Evolutionary conservation across 2,329 filamentous ascomycete species (phyloP).

Genomic region (Cyphellophora attinorum): DNA sequence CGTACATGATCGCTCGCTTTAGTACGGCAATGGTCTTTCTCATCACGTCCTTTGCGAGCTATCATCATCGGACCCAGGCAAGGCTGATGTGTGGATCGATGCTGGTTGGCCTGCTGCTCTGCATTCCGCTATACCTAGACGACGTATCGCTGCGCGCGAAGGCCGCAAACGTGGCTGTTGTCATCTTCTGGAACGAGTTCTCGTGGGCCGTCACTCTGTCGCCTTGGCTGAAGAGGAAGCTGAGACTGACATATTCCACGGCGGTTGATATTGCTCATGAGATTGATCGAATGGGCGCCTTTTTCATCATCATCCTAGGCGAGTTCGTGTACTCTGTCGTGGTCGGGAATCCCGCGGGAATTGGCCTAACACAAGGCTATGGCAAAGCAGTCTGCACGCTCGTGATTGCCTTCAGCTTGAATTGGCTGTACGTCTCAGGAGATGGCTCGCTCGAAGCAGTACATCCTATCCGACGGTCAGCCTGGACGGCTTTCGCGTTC

Average conservation of each 20-base stretch:
- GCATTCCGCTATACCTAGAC: constrained; percentile 36
- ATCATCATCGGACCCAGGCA: constrained; percentile 38
- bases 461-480: constrained; percentile 37
- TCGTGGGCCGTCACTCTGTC: constrained; percentile 37
- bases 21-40: constrained; percentile 29
- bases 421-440: constrained; percentile 41
- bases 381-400: constrained; percentile 39
- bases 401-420: constrained; percentile 41
- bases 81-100: constrained; percentile 36
- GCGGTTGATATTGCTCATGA: constrained; percentile 42
- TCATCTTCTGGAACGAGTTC: constrained; percentile 32
- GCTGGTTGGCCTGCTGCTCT: constrained; percentile 30
- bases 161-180: constrained; percentile 32
- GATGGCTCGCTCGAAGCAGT: constrained; percentile 35
- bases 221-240: constrained; percentile 33
- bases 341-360: constrained; percentile 37
- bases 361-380: constrained; percentile 35
- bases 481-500: constrained; percentile 36
- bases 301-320: constrained; percentile 44
- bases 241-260: constrained; percentile 36
- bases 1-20: constrained; percentile 37
- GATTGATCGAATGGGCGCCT: constrained; percentile 41
- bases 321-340: constrained; percentile 42
- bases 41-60: constrained; percentile 36
- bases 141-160: constrained; percentile 31